These are phyloP conservation scores for Mortierella sp. DNA, from an alignment of 371 early-diverging fungal genomes.

Conservation along the genomic window DNA sequence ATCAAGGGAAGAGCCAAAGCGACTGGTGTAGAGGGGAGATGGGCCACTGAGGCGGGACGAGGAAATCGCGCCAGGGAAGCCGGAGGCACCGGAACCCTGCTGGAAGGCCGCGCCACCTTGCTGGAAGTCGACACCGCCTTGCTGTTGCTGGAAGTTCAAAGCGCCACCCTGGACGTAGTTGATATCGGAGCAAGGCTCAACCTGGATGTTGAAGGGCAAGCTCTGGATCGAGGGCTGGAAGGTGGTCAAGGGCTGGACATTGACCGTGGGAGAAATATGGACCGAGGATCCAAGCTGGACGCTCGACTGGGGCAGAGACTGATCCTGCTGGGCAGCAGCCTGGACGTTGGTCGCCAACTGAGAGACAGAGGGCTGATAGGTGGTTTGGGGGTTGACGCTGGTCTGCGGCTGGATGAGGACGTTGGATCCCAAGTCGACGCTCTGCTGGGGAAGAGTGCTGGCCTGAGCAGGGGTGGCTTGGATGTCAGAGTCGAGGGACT, in stretches of 20 bases:
- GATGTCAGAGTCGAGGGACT: conserved; percentile 39
- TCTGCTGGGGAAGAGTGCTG: conserved; percentile 35
- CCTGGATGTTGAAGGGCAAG: conserved; percentile 47
- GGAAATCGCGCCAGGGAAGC: no score
- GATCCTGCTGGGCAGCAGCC: conserved; percentile 40
- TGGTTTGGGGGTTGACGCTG: conserved; percentile 39
- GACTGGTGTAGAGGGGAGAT: background rate
- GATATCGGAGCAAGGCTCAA: conserved; percentile 22
- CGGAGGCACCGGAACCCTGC: no score
- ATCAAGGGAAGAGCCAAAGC: background rate
- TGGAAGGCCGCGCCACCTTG: background rate
- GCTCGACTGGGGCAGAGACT: conserved; percentile 47
- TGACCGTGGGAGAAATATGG: conserved; percentile 30
- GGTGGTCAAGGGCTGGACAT: conserved; percentile 41
- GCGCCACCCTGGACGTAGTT: background rate
- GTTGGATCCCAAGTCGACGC: conserved; percentile 45
- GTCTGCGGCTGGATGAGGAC: conserved; percentile 48
- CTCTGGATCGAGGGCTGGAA: conserved; percentile 45
- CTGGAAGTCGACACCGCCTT: background rate
- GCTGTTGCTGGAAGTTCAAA: background rate
- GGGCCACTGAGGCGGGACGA: background rate
- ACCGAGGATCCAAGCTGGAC: conserved; percentile 39
- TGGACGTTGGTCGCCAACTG: conserved; percentile 39
- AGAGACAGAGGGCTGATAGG: conserved; percentile 47
- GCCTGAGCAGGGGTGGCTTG: conserved; percentile 28